Conservation (phyloP, 2,329 filamentous ascomycete genomes). For the Fusarium brachygibbosum region DNA sequence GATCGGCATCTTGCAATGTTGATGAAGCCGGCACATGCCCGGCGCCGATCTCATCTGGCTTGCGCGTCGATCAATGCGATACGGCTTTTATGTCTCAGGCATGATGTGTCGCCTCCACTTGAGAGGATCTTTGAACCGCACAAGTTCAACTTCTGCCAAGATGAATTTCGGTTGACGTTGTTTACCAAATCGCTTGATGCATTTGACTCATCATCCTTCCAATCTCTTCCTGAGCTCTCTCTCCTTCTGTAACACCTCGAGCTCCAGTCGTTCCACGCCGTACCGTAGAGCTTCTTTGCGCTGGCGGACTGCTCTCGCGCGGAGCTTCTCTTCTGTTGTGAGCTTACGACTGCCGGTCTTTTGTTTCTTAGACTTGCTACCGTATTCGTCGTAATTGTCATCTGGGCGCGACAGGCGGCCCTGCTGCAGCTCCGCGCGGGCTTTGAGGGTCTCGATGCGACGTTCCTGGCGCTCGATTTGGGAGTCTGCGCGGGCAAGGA, state of each 20-base stretch:
- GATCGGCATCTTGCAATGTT: conserved; percentile 29
- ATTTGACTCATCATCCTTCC: conserved; percentile 51
- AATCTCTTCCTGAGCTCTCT: conserved; percentile 68
- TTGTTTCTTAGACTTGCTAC: conserved; percentile 41
- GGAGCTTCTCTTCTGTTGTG: conserved; percentile 65
- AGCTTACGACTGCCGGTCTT: conserved; percentile 56
- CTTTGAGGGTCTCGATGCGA: conserved; percentile 85
- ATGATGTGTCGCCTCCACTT: conserved; percentile 1
- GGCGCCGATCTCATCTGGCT: conserved; percentile 35
- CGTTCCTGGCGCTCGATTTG: conserved; percentile 86
- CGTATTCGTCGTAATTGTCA: conserved; percentile 29
- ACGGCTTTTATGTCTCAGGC: conserved; percentile 4
- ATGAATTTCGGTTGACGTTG: neutral
- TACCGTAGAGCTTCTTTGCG: conserved; percentile 89
- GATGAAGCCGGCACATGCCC: conserved; percentile 20
- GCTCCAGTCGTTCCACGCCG: conserved; percentile 85
- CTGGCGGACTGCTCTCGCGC: conserved; percentile 75
- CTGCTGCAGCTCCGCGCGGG: conserved; percentile 85
- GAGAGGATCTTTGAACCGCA: conserved; percentile 3
- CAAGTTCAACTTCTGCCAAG: neutral
- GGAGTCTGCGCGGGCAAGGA: conserved; percentile 85
- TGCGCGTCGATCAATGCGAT: conserved; percentile 29
- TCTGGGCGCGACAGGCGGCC: conserved; percentile 66
- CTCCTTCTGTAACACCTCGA: conserved; percentile 85
- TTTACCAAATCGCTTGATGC: neutral